phyloP scores from a whole-genome alignment of 2,329 filamentous ascomycete species.

The Paecilomyces sp. region DNA sequence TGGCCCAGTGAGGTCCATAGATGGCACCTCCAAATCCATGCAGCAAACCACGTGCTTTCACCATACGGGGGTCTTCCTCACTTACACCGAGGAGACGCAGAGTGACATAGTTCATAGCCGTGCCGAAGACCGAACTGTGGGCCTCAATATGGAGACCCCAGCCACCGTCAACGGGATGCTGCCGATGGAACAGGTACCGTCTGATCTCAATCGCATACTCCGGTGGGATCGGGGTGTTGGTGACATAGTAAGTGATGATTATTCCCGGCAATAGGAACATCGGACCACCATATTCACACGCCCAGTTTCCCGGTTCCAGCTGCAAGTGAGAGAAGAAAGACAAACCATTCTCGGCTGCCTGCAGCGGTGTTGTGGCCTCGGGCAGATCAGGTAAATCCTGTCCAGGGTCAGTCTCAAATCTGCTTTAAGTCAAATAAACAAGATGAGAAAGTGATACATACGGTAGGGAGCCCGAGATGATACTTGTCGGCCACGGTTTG shows the following conservation, averaged over 20 bases:
- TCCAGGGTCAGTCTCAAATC: not conserved
- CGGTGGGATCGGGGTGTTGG: slow-evolving; percentile 75
- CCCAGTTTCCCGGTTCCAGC: slow-evolving; percentile 86
- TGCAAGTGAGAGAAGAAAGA: slow-evolving; percentile 86
- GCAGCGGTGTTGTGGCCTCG: slow-evolving; percentile 62
- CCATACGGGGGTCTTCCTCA: slow-evolving; percentile 75
- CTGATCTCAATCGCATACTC: slow-evolving; percentile 81
- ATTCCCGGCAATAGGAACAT: slow-evolving; percentile 90
- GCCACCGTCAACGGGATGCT: slow-evolving; percentile 81
- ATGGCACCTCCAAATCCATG: slow-evolving; percentile 81
- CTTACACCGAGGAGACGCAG: slow-evolving; percentile 76
- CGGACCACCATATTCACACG: slow-evolving; percentile 92
- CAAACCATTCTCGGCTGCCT: slow-evolving; percentile 75
- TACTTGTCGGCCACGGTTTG: slow-evolving; percentile 87
- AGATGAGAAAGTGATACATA: slow-evolving; percentile 34
- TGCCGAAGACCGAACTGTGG: slow-evolving; percentile 87
- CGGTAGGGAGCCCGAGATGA: slow-evolving; percentile 70
- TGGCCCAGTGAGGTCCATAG: slow-evolving; percentile 88
- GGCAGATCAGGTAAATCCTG: slow-evolving; percentile 70
- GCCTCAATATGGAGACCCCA: slow-evolving; percentile 97
- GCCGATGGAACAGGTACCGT: slow-evolving; percentile 81
- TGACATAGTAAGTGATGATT: slow-evolving; percentile 80
- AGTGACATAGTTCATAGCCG: slow-evolving; percentile 75
- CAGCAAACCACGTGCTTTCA: slow-evolving; percentile 73
- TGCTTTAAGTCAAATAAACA: not conserved